Base-by-base conservation (phyloP, 2,329 filamentous ascomycete genomes). In the Alternaria triticimaculans region DNA sequence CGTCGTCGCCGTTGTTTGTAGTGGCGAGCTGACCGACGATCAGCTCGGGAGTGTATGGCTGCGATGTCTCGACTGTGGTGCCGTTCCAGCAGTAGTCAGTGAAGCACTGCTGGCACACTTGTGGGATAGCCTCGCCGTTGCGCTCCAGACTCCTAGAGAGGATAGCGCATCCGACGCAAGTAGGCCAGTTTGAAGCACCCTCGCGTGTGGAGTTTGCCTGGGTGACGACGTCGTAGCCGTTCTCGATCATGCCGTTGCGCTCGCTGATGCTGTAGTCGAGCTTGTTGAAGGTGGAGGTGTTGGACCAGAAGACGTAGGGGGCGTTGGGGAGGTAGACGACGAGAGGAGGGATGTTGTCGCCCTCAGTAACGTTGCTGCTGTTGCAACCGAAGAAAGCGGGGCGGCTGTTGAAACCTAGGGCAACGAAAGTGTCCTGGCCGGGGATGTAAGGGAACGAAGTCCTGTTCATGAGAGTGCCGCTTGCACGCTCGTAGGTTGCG, bases 21-120 rank as follows among this genome's bases (percentile, higher is more conserved):
- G 71, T 61, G 10, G 75, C 50, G 30, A 53, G 28, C 33, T 62
- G 57, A 11, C 58, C 33, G 25, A 77, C 33, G 6, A 69, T 65
- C 69, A 74, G 37, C 28, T 66, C 26, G 2, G 79, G 78, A 12
- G 62, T 64, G 56, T 80, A 80, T 2, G 75, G 71, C 37, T 67
- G 48, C 2, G 78, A 71, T 0, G 58, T 70, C 11, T 67, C 69
- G 0, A 81, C 82, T 45, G 86, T 81, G 1, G 87, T 92, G n/a
- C 96, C 96, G 78, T 97, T 88, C 96, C 96, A 99, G 86, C 96
- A 99, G 83, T 97, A 97, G 20, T 84, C 80, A 12, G 84, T 70
- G 80, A 97, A 98, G 82, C 96, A 99, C 54, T 85, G 74, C 46
- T 82, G 84, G 82, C 96, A 99, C 10, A 87, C 88, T 0, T 86